phyloP scores from a whole-genome alignment of 2,329 filamentous ascomycete species.

The Emmonsiellopsis sp. region DNA sequence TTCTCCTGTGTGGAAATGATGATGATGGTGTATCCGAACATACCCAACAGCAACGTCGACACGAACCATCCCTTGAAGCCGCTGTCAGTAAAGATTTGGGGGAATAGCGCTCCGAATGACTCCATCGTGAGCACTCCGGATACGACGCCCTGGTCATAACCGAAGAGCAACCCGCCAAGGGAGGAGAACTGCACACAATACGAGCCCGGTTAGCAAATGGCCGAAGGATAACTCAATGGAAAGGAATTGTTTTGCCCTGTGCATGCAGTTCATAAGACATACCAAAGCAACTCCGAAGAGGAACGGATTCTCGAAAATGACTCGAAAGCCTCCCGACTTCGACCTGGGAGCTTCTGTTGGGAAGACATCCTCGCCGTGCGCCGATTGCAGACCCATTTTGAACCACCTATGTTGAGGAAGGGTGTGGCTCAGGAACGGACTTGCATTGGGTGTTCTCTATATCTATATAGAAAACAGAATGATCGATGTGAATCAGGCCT shows the following conservation, averaged over 20 bases:
- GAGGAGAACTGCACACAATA: constrained; percentile 27
- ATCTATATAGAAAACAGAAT: too few relatives aligned
- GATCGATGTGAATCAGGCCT: too few relatives aligned
- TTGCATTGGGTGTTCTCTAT: too few relatives aligned
- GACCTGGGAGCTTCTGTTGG: neutral
- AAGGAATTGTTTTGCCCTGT: neutral
- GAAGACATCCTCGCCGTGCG: neutral
- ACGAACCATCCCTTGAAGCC: constrained; percentile 46
- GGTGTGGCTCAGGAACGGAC: too few relatives aligned
- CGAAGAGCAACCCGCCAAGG: constrained; percentile 37
- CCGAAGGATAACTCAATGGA: constrained; percentile 13
- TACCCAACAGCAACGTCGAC: constrained; percentile 38
- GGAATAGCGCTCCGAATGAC: constrained; percentile 32
- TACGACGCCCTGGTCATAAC: constrained; percentile 43
- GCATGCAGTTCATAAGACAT: constrained; percentile 6
- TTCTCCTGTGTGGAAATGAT: neutral
- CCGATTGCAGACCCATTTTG: neutral
- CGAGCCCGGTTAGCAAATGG: constrained; percentile 10
- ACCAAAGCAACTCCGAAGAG: constrained; percentile 37
- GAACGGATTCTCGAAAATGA: constrained; percentile 33
- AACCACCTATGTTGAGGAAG: neutral
- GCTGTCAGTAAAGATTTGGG: constrained; percentile 34
- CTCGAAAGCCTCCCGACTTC: constrained; percentile 15
- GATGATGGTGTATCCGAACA: constrained; percentile 3
- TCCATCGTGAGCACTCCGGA: constrained; percentile 41